A percentile compares a stretch with the other conserved stretches of the same genome.
Evolutionary conservation across 2,329 filamentous ascomycete species (phyloP).

Genomic region (Hymenoscyphus albidus): DNA sequence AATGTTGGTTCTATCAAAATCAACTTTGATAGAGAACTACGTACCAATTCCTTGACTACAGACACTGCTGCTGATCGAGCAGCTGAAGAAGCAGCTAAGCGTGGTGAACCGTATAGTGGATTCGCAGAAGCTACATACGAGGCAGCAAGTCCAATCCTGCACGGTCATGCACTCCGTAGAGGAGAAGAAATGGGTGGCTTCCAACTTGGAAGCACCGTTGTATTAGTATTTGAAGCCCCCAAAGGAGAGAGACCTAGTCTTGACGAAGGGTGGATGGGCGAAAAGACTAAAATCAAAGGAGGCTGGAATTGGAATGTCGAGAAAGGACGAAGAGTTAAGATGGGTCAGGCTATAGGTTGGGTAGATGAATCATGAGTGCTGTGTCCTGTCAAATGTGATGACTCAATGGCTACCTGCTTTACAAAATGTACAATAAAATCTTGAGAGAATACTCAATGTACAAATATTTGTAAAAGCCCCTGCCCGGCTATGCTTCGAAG

Average conservation of each 20-base stretch:
- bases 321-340: constrained; percentile 82
- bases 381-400: neutral
- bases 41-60: constrained; percentile 86
- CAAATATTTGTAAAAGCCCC: neutral
- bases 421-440: neutral
- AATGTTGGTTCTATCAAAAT: constrained; percentile 96
- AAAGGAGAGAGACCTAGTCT: constrained; percentile 53
- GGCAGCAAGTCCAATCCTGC: constrained; percentile 69
- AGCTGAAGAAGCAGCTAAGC: constrained; percentile 70
- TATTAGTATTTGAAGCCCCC: constrained; percentile 94
- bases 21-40: constrained; percentile 92
- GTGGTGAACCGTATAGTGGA: constrained; percentile 81
- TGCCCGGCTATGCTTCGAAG: too few relatives aligned
- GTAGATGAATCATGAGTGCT: constrained; percentile 50
- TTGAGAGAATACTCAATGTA: neutral
- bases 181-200: constrained; percentile 99
- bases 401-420: neutral
- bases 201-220: constrained; percentile 89
- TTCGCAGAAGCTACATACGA: constrained; percentile 90
- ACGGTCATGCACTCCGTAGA: constrained; percentile 75
- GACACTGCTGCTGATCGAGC: constrained; percentile 88
- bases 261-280: constrained; percentile 56
- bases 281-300: constrained; percentile 51
- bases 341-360: constrained; percentile 80
- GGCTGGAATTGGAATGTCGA: constrained; percentile 86